Percentiles rank a stretch among this genome's conserved stretches.
Conservation (phyloP, 1,284 basidiomycete genomes). For the Fomes fomentarius region DNA sequence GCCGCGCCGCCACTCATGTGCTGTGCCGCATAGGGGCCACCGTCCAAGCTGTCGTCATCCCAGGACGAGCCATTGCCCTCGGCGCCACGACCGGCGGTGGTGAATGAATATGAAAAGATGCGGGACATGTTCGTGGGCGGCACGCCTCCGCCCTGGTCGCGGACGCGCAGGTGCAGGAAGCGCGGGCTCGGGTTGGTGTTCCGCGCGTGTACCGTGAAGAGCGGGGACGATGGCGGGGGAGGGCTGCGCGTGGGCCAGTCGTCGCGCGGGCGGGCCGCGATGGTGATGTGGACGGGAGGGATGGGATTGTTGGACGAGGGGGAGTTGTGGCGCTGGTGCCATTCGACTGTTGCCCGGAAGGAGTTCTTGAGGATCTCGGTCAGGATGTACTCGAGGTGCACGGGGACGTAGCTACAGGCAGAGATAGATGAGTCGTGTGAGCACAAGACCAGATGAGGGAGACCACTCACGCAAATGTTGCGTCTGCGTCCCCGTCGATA, state of each 20-base stretch:
- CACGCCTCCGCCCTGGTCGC: constrained; percentile 88
- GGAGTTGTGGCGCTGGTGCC: constrained; percentile 49
- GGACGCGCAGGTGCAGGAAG: constrained; percentile 78
- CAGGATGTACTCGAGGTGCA: constrained; percentile 88
- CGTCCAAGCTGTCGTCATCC: constrained; percentile 49
- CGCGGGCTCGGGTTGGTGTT: constrained; percentile 20
- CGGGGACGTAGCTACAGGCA: constrained; percentile 74
- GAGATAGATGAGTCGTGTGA: constrained; percentile 14
- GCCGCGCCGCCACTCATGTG: constrained; percentile 71
- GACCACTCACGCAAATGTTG: constrained; percentile 75
- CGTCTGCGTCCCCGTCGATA: constrained; percentile 69
- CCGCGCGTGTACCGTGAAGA: background rate
- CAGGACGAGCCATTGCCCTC: constrained; percentile 35
- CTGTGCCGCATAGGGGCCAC: constrained; percentile 75
- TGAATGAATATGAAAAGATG: constrained; percentile 92
- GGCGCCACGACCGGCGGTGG: constrained; percentile 61
- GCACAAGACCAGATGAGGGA: background rate
- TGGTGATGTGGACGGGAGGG: constrained; percentile 73
- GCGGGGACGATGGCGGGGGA: constrained; percentile 1
- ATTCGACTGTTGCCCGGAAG: constrained; percentile 89
- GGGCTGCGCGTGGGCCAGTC: background rate
- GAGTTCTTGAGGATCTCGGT: constrained; percentile 89
- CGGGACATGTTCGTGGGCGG: constrained; percentile 71
- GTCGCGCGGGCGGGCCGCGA: constrained; percentile 55
- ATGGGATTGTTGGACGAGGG: constrained; percentile 42